Evolutionary conservation across 1,139 yeast species (phyloP).

Genomic region (Pichia sorboxylosa): DNA sequence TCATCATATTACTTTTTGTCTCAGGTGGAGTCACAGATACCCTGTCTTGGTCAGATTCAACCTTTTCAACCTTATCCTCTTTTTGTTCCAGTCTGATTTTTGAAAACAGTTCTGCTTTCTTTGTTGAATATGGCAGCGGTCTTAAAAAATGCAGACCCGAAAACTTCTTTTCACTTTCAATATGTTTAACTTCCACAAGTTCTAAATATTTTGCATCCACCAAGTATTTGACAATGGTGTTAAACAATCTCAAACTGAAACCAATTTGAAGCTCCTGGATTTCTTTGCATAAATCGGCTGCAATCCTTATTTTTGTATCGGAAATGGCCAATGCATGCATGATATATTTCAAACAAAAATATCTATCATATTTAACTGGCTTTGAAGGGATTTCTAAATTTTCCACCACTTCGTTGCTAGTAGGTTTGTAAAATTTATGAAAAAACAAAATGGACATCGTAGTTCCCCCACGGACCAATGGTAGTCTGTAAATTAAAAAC

Average conservation of each 20-base stretch:
- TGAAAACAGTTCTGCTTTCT: constrained; percentile 8
- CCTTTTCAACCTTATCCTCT: constrained; percentile 1
- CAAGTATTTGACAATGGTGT: constrained; percentile 8
- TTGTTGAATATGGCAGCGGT: constrained; percentile 25
- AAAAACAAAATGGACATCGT: constrained; percentile 3
- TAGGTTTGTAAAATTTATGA: too few species aligned
- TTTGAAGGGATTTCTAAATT: too few species aligned
- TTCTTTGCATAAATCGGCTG: constrained; percentile 50
- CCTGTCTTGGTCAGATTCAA: neutral
- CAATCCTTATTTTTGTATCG: constrained; percentile 44
- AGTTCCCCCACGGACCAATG: constrained; percentile 7
- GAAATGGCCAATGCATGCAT: constrained; percentile 50
- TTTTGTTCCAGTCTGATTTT: constrained; percentile 4
- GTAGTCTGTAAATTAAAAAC: constrained; percentile 34
- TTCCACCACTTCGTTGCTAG: neutral
- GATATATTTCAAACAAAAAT: constrained; percentile 24
- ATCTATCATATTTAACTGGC: too few species aligned
- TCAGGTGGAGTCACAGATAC: too few species aligned
- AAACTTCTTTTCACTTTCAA: constrained; percentile 14
- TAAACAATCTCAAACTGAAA: constrained; percentile 10
- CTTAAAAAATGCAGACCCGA: constrained; percentile 17
- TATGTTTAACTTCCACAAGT: constrained; percentile 17
- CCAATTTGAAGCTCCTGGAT: constrained; percentile 34
- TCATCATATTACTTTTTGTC: constrained; percentile 24
- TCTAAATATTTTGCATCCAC: constrained; percentile 13